Conservation (phyloP, 2,329 filamentous ascomycete genomes). For the Stachybotrys chartarum region DNA sequence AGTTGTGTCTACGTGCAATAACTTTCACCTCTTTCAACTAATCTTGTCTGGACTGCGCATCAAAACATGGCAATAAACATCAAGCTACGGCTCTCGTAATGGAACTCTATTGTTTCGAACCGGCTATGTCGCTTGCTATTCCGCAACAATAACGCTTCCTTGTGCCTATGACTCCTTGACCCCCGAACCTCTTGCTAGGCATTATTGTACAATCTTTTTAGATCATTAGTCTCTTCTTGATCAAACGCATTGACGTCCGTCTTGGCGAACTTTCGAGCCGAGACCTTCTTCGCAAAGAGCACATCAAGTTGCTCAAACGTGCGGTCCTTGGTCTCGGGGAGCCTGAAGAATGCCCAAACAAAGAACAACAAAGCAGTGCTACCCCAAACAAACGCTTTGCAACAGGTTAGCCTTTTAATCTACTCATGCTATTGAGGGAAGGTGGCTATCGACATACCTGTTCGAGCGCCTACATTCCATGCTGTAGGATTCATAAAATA, state of each 20-base stretch:
- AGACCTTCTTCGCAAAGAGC: conserved; percentile 33
- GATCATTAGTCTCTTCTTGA: no score
- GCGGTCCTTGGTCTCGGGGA: conserved; percentile 41
- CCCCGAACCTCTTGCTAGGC: no score
- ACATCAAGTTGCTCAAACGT: conserved; percentile 44
- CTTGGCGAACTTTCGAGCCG: conserved; percentile 26
- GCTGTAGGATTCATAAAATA: conserved; percentile 24
- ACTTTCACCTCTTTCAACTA: no score
- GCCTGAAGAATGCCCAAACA: conserved; percentile 40
- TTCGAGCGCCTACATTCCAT: conserved; percentile 17
- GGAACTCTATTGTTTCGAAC: no score
- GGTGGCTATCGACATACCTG: conserved; percentile 12
- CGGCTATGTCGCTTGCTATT: no score
- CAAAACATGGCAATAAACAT: no score
- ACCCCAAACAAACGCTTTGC: conserved; percentile 27
- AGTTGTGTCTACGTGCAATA: no score
- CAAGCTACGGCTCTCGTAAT: no score
- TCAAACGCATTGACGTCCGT: conserved; percentile 2
- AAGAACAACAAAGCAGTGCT: conserved; percentile 21
- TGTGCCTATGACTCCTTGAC: no score
- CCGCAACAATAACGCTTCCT: no score
- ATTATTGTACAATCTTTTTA: no score
- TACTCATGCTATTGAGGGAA: conserved; percentile 18
- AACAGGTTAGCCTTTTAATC: conserved; percentile 17
- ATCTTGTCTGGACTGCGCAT: no score